Conservation (phyloP, 1,284 basidiomycete species). For the Trichosporon faecale region DNA sequence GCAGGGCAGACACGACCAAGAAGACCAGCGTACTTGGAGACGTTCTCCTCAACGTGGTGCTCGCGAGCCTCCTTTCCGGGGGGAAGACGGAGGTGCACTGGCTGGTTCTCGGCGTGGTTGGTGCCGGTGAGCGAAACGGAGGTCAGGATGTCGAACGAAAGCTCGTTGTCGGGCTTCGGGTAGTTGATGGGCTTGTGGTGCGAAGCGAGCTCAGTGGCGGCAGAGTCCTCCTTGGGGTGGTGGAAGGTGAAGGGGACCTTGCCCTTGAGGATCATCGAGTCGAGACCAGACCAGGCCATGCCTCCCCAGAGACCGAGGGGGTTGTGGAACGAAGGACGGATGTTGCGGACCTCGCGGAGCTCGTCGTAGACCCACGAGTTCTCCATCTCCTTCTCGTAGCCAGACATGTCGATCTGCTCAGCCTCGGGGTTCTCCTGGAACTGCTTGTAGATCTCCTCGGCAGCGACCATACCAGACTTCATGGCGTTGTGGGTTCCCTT, state of each 20-base stretch:
- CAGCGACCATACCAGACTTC: conserved; percentile 97
- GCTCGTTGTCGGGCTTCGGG: conserved; percentile 81
- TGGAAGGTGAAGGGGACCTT: conserved; percentile 89
- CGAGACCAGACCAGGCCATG: conserved; percentile 83
- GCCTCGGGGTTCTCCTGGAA: conserved; percentile 49
- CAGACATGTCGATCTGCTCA: conserved; percentile 64
- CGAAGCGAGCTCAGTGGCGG: conserved; percentile 66
- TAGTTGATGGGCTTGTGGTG: conserved; percentile 81
- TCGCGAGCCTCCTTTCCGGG: conserved; percentile 55
- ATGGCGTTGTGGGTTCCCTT: conserved; percentile 99
- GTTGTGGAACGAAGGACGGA: conserved; percentile 88
- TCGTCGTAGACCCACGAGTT: conserved; percentile 85
- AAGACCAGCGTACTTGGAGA: conserved; percentile 77
- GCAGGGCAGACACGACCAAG: conserved; percentile 90
- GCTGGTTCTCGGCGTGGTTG: conserved; percentile 95
- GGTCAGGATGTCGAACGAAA: conserved; percentile 92
- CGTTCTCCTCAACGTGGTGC: conserved; percentile 74
- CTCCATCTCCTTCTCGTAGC: conserved; percentile 71
- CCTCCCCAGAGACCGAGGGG: conserved; percentile 83
- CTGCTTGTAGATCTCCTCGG: conserved; percentile 76
- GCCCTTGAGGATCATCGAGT: conserved; percentile 81
- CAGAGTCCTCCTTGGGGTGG: conserved; percentile 67
- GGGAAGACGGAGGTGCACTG: conserved; percentile 75
- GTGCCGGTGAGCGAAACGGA: conserved; percentile 88
- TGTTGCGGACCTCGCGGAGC: conserved; percentile 85